A percentile compares a stretch with the other conserved stretches of the same genome.
phyloP scores from a whole-genome alignment of 2,329 filamentous ascomycete genomes.

The Aspergillus fumigatiaffinis region DNA sequence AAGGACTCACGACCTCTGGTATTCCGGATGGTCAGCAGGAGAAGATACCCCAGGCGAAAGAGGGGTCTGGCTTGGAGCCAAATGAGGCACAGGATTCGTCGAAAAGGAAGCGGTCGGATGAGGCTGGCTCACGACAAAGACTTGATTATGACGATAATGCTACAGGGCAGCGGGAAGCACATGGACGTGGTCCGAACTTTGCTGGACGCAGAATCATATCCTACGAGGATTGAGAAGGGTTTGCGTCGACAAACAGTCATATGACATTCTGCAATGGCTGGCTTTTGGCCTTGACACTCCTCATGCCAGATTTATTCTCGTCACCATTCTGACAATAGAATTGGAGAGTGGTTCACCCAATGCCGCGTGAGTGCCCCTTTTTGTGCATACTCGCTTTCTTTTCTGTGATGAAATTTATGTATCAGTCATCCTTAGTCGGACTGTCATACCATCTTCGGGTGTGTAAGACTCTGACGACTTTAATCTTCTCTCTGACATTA shows the following conservation, averaged over 20 bases:
- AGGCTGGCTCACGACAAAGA: neutral
- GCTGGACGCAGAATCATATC: constrained; percentile 33
- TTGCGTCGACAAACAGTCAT: neutral
- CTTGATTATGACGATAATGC: constrained; percentile 40
- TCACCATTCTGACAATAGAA: no score
- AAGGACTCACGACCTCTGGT: neutral
- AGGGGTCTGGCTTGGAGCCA: constrained; percentile 18
- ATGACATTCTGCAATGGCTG: neutral
- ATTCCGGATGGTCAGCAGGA: neutral
- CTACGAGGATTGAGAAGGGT: constrained; percentile 30
- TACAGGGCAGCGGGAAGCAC: neutral
- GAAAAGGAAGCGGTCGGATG: neutral
- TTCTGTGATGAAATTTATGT: constrained; percentile 77
- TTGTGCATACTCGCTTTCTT: constrained; percentile 2
- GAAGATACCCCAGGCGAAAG: neutral
- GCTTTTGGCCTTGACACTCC: neutral
- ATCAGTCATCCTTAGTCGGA: constrained; percentile 98
- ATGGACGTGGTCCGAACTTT: constrained; percentile 11
- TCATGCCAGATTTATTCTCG: neutral
- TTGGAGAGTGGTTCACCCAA: neutral
- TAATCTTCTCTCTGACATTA: constrained; percentile 46
- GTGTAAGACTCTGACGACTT: constrained; percentile 41
- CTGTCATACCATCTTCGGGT: constrained; percentile 41
- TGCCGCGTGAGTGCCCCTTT: constrained; percentile 10
- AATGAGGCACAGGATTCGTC: neutral